Evolutionary conservation across 2,329 filamentous ascomycete species (phyloP), one percentile per base, ranked within the genome.

Genomic region (Emericellopsis atlantica): DNA sequence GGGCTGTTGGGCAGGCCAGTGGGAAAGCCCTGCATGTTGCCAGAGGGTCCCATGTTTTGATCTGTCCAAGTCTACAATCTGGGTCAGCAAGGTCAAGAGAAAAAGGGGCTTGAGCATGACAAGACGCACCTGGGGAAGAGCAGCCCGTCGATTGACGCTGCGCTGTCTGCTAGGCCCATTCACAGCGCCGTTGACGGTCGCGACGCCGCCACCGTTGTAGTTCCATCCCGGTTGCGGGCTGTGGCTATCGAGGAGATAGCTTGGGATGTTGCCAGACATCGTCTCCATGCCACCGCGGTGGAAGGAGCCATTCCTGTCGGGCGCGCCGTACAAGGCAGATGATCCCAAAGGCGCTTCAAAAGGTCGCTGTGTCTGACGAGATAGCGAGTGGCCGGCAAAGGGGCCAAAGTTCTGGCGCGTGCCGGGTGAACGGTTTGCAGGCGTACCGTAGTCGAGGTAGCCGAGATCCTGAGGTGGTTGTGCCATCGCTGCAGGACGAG

Each of bases 141-240:
- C 79, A 40, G 74, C 68, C 46, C 74, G 64, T 41, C 78, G 62
- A 50, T 69, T 71, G 37, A 70, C 65, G 43, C 64, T 62, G 47
- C 73, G 67, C 57, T 79, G 57, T 52, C 80, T 65, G 56, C 72
- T 62, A 51, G 74, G 67, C 43, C 78, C 77, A 43, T 79, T 80
- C 50, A 89, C 70, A 46, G 76, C 79, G 41, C 78, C 77, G 51
- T 72, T 69, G 45, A 75, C 65, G 0, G 70, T 74, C 18, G 69
- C 69, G 48, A 87, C 84, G 37, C 77, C 81, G 53, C 74, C 76
- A 51, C 75, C 77, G 44, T 65, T 69, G 49, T 86, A 80, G 57
- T 80, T 85, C 88, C 88, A 95, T 16, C 81, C 79, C 54, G 87
- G 82, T 54, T 87, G 82, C 9, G 26, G 26, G 26, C 26, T 29